Conservation (phyloP, 768 basidiomycete genomes). For the Russula ochroleuca region DNA sequence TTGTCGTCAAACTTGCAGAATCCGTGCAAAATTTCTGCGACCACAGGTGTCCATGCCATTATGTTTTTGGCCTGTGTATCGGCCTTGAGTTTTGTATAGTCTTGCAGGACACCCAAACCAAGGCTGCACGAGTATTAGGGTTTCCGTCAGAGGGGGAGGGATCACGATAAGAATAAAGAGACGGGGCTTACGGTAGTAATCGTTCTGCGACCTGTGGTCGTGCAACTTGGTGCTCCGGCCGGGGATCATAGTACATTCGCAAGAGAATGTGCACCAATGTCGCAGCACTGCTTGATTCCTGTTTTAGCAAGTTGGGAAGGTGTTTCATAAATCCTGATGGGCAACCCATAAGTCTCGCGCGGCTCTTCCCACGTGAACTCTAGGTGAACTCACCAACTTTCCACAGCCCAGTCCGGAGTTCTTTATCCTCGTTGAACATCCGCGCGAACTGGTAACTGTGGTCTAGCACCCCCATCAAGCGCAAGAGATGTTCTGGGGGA, state of each 20-base stretch:
- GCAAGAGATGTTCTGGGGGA: conserved; percentile 88
- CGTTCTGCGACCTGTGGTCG: conserved; percentile 75
- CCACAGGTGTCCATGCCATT: conserved; percentile 96
- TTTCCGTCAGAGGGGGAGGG: background rate
- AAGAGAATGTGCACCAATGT: conserved; percentile 89
- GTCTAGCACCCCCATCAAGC: conserved; percentile 92
- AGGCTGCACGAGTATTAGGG: conserved; percentile 47
- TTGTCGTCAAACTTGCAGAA: conserved; percentile 87
- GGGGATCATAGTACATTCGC: conserved; percentile 89
- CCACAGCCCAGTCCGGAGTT: conserved; percentile 93
- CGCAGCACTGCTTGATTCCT: conserved; percentile 95
- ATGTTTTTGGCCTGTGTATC: conserved; percentile 96
- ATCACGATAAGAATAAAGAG: background rate
- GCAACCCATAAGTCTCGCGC: background rate
- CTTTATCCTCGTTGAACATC: conserved; percentile 97
- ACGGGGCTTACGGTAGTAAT: conserved; percentile 53
- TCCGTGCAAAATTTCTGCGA: conserved; percentile 90
- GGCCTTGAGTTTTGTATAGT: conserved; percentile 83
- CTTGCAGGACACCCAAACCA: conserved; percentile 80
- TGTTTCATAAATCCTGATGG: conserved; percentile 98
- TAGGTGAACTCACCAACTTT: conserved; percentile 82
- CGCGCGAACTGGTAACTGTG: conserved; percentile 98
- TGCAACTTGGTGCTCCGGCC: conserved; percentile 82
- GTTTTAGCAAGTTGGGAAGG: conserved; percentile 93
- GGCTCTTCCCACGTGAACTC: background rate